A percentile compares a stretch with the other conserved stretches of the same genome.
phyloP scores from a whole-genome alignment of 495 filamentous ascomycete genomes.

The Penicillium roqueforti region DNA sequence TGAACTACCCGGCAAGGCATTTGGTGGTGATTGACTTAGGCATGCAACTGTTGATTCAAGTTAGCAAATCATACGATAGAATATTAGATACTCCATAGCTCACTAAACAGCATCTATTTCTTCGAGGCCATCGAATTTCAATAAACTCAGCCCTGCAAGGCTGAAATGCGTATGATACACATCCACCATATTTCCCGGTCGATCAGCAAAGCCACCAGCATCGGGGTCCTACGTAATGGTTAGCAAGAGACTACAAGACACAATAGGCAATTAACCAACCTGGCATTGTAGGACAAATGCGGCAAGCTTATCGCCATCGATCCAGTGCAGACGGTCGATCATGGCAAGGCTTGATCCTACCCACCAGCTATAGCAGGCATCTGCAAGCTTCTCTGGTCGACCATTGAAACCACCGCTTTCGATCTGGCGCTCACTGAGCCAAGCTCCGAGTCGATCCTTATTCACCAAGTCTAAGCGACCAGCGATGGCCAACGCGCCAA shows the following conservation, averaged over 20 bases:
- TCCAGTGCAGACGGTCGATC: conserved; percentile 86
- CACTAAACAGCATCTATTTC: conserved; percentile 87
- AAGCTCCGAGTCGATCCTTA: conserved; percentile 72
- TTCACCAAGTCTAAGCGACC: conserved; percentile 79
- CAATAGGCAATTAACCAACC: conserved; percentile 35
- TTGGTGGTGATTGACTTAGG: conserved; percentile 60
- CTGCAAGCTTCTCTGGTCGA: conserved; percentile 89
- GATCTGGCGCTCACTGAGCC: conserved; percentile 91
- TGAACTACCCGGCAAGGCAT: conserved; percentile 41
- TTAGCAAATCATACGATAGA: conserved; percentile 1
- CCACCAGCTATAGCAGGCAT: conserved; percentile 99
- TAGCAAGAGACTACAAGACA: conserved; percentile 10
- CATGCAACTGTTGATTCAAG: conserved; percentile 55
- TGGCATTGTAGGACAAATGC: conserved; percentile 80
- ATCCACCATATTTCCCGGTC: conserved; percentile 92
- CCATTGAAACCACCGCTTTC: conserved; percentile 88
- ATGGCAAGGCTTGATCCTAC: conserved; percentile 84
- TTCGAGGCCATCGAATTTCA: conserved; percentile 68
- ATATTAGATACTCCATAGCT: conserved; percentile 28
- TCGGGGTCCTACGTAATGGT: conserved; percentile 62
- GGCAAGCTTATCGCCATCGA: conserved; percentile 72
- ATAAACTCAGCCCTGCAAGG: conserved; percentile 79
- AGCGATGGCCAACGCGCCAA: conserved; percentile 83
- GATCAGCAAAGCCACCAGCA: conserved; percentile 79
- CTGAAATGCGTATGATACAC: conserved; percentile 95